Conservation (phyloP, 2,329 filamentous ascomycete genomes). For the Fusarium poae region DNA sequence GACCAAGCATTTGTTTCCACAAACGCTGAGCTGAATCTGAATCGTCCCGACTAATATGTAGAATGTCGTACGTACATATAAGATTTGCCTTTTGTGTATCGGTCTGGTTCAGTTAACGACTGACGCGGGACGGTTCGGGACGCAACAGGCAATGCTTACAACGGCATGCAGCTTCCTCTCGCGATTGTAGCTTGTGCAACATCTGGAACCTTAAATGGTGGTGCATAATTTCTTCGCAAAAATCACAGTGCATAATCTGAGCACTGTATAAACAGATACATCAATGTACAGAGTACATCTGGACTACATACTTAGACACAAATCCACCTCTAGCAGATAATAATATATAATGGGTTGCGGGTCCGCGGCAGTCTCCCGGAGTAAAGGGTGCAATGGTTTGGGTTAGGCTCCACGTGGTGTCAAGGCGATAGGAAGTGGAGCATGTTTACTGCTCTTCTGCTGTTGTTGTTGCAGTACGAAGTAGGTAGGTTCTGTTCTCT, state of each 20-base stretch:
- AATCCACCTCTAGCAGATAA: conserved; percentile 7
- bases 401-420: conserved; percentile 49
- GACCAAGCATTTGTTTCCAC: conserved; percentile 4
- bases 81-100: not conserved
- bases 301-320: conserved; percentile 20
- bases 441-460: conserved; percentile 23
- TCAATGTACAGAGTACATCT: conserved; percentile 3
- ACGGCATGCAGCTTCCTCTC: conserved; percentile 8
- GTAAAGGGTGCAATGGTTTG: conserved; percentile 44
- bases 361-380: conserved; percentile 50
- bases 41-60: not conserved
- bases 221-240: conserved; percentile 19
- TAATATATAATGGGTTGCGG: conserved; percentile 42
- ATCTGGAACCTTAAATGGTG: conserved; percentile 11
- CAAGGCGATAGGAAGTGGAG: conserved; percentile 45
- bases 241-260: not conserved
- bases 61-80: not conserved
- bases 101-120: conserved; percentile 1
- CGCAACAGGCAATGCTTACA: conserved; percentile 6
- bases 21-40: conserved; percentile 11
- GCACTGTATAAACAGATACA: not conserved
- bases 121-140: conserved; percentile 16
- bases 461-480: not conserved
- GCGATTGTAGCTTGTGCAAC: not conserved
- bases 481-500: not conserved